These are phyloP conservation scores for Geotrichum aggregatum DNA, from an alignment of 1,139 yeast species.

Conservation along the genomic window DNA sequence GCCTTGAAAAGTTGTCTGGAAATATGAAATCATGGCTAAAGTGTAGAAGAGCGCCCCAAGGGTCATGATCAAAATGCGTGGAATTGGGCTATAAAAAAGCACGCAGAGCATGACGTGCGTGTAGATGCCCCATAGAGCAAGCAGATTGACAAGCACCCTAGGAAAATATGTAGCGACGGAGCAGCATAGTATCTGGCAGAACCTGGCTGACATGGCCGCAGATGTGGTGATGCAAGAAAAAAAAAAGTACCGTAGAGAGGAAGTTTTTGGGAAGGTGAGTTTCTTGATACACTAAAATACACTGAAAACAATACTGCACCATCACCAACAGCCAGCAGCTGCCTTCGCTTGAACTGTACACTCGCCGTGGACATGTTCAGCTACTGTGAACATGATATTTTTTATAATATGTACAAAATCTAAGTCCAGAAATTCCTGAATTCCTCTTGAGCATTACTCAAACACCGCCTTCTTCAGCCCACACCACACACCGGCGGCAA, in stretches of 20 bases:
- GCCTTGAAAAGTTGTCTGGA: constrained; percentile 51
- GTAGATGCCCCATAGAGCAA: constrained; percentile 58
- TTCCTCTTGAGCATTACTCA: constrained; percentile 10
- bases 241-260: background rate
- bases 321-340: background rate
- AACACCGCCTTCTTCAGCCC: constrained; percentile 55
- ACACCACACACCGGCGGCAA: constrained; percentile 93
- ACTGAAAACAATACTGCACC: too few species aligned
- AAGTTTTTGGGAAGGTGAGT: too few species aligned
- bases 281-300: too few species aligned
- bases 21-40: constrained; percentile 46
- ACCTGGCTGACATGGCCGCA: background rate
- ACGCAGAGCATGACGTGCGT: constrained; percentile 37
- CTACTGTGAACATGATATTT: background rate
- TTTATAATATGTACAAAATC: constrained; percentile 6
- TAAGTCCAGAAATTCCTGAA: background rate
- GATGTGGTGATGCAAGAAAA: background rate
- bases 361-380: background rate
- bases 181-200: constrained; percentile 44
- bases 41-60: constrained; percentile 32
- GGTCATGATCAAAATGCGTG: constrained; percentile 24
- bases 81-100: constrained; percentile 28
- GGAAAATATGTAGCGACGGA: constrained; percentile 56
- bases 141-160: constrained; percentile 48
- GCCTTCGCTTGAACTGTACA: too few species aligned